These are phyloP conservation scores for Agrocybe pediades DNA, from an alignment of 768 basidiomycete species.

Conservation along the genomic window DNA sequence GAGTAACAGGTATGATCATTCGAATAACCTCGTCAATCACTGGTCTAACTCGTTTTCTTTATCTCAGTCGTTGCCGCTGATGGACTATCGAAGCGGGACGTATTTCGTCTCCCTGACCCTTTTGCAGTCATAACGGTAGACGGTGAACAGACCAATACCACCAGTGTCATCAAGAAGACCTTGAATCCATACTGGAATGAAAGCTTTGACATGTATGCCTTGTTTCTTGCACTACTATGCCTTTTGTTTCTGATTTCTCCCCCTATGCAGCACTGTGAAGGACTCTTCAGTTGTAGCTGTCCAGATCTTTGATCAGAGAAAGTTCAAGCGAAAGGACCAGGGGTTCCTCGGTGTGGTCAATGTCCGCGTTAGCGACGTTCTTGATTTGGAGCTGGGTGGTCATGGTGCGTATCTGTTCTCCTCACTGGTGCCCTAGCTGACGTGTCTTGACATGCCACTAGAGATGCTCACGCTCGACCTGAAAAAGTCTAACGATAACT, in stretches of 20 bases:
- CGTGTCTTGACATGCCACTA: constrained; percentile 28
- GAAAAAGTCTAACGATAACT: constrained; percentile 98
- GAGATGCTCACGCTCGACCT: constrained; percentile 97
- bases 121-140: constrained; percentile 99
- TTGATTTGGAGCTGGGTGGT: constrained; percentile 90
- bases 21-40: neutral
- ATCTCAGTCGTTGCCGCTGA: constrained; percentile 90
- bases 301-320: constrained; percentile 98
- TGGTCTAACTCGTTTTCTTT: constrained; percentile 5
- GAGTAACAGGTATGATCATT: constrained; percentile 63
- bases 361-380: constrained; percentile 83
- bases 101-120: constrained; percentile 95
- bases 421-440: constrained; percentile 3
- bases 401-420: constrained; percentile 67
- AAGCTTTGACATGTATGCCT: constrained; percentile 90
- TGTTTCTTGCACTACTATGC: neutral
- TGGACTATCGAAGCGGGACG: constrained; percentile 90
- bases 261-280: constrained; percentile 74
- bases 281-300: constrained; percentile 98
- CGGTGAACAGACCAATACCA: constrained; percentile 95
- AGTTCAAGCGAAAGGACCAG: constrained; percentile 98
- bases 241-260: constrained; percentile 11
- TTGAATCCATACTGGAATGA: constrained; percentile 98
- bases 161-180: constrained; percentile 95
- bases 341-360: constrained; percentile 99